Evolutionary conservation across 257 asterid species (phyloP).

Genomic region (Solanum stenotomum): DNA sequence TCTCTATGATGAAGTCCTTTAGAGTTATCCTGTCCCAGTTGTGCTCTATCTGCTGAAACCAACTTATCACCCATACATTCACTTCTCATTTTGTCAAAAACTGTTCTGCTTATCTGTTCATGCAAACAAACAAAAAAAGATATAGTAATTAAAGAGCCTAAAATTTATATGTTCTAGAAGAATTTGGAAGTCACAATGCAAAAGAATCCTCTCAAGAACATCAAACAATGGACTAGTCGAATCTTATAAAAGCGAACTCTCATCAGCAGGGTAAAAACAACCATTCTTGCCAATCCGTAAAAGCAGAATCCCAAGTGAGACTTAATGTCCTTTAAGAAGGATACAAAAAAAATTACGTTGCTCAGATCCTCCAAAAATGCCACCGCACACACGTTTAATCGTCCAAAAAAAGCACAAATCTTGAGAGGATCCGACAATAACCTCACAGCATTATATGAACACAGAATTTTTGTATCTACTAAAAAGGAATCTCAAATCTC

Average conservation of each 20-base stretch:
- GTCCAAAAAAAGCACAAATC: background rate
- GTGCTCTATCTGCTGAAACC: conserved; percentile 29
- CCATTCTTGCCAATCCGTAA: background rate
- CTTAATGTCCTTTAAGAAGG: background rate
- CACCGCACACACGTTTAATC: background rate
- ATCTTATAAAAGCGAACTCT: background rate
- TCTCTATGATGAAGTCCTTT: conserved; percentile 40
- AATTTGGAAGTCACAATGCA: background rate
- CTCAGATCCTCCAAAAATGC: background rate
- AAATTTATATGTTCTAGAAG: background rate
- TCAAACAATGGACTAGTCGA: background rate
- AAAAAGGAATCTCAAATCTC: background rate
- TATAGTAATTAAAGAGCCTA: background rate
- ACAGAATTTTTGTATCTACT: background rate
- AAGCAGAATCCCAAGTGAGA: background rate
- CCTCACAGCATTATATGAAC: background rate
- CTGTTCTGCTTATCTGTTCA: conserved; percentile 79
- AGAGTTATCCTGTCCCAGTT: conserved; percentile 15
- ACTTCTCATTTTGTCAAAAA: conserved; percentile 58
- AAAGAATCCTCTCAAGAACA: background rate
- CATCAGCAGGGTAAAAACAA: background rate
- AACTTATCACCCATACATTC: conserved; percentile 34
- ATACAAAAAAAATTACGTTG: background rate
- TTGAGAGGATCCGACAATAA: background rate
- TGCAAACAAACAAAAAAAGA: background rate